Conservation (phyloP, 257 asterid genomes). For the Striga asiatica region DNA sequence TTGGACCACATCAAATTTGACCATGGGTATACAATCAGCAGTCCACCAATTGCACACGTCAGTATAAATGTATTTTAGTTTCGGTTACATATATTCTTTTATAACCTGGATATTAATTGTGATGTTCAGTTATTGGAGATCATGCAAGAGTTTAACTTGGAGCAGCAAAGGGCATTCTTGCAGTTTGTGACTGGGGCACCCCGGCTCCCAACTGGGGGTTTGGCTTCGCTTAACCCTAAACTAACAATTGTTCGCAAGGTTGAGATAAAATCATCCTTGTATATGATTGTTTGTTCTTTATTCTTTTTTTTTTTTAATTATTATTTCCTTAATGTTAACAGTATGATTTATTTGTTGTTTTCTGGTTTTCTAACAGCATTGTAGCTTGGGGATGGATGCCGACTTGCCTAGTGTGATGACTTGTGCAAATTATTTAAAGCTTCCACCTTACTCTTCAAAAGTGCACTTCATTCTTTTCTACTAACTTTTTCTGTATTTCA, state of each 20-base stretch:
- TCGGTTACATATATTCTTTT: background rate
- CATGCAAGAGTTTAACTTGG: constrained; percentile 58
- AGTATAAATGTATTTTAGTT: constrained; percentile 18
- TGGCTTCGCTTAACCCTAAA: constrained; percentile 90
- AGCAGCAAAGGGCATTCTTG: constrained; percentile 81
- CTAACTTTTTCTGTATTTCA: background rate
- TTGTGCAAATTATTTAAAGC: constrained; percentile 87
- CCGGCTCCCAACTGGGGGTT: constrained; percentile 85
- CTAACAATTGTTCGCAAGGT: constrained; percentile 93
- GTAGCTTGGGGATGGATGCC: constrained; percentile 42
- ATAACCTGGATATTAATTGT: background rate
- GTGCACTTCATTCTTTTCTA: constrained; percentile 21
- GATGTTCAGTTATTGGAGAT: constrained; percentile 61
- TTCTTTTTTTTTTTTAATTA: constrained; percentile 6
- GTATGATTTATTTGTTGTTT: background rate
- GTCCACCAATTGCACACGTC: constrained; percentile 64
- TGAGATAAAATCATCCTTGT: constrained; percentile 1
- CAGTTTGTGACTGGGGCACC: constrained; percentile 98
- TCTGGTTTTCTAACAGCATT: constrained; percentile 42
- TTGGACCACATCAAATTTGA: constrained; percentile 86
- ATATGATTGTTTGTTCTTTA: background rate
- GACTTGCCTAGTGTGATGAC: constrained; percentile 98
- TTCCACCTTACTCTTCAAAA: constrained; percentile 89
- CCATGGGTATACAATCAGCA: constrained; percentile 89
- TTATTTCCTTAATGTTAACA: too few species aligned